Evolutionary conservation across 306 rosid genomes (phyloP), one percentile per base, ranked within the genome.

Genomic region (Rosa chinensis): DNA sequence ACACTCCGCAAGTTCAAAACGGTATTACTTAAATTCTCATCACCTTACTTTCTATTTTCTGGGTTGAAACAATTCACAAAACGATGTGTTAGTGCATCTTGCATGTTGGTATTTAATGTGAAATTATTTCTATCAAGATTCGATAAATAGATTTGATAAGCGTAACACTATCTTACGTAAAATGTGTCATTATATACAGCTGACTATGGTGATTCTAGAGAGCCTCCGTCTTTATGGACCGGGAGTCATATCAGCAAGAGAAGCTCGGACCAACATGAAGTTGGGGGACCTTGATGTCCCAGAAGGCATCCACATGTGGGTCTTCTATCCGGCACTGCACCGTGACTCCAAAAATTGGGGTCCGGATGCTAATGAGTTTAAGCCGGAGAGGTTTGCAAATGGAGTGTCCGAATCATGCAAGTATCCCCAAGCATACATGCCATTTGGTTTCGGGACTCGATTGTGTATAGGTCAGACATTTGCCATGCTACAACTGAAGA

Each of bases 371-470:
- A 59, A 74, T 42, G 69, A 74, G 78, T 74, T 74, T 23, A 74
- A 58, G 78, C 78, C 78, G 40, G 78, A 74, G 78, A 42, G 78
- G 69, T 74, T 74, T 21, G 78, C 37, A 21, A 74, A 58, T 74
- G 78, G 78, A 49, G 9, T 58, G 17, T 56, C 69, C 0, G 53
- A 74, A 58, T 16, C 78, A 2, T 74, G 69, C 69, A 58, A 74
- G 53, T 74, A 56, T 74, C 78, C 77, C 52, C 78, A 58, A 58
- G 78, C 69, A 58, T 74, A 74, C 43, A 8, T 74, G 68, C 69
- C 69, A 58, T 74, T 74, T 58, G 78, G 69, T 56, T 74, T 37
- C 18, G 78, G 69, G 55, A 74, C 53, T 59, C 69, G 69, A 25
- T 21, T 74, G 69, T 74, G 78, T 55, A 23, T 74, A 14, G 78